Conservation (phyloP, 768 basidiomycete genomes). For the Porpolomopsis calyptriformis region DNA sequence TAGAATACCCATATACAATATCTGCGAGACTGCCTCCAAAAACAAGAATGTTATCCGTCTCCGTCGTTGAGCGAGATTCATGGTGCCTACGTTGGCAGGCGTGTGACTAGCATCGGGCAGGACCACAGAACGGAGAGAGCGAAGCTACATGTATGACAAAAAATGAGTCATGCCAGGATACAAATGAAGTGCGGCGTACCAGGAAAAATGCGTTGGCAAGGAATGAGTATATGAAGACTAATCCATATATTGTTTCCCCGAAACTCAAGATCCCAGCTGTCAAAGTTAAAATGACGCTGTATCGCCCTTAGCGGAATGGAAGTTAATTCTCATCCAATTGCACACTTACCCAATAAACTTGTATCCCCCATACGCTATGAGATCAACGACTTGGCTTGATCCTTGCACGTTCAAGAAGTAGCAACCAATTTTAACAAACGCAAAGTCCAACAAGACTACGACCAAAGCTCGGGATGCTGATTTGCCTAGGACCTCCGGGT, state of each 20-base stretch:
- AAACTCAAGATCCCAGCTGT: constrained; percentile 56
- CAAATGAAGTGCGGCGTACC: constrained; percentile 35
- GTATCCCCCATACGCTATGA: constrained; percentile 91
- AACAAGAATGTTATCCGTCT: constrained; percentile 84
- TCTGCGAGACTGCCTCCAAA: constrained; percentile 70
- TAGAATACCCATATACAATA: constrained; percentile 78
- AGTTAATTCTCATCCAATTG: neutral
- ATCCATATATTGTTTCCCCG: constrained; percentile 50
- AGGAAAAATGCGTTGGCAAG: constrained; percentile 90
- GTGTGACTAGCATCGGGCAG: constrained; percentile 59
- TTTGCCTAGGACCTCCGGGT: constrained; percentile 81
- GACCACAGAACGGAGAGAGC: constrained; percentile 85
- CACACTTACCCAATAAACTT: constrained; percentile 85
- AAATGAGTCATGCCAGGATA: neutral
- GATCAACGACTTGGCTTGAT: constrained; percentile 58
- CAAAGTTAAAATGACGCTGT: constrained; percentile 80
- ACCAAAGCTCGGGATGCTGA: constrained; percentile 75
- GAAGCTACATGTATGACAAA: constrained; percentile 46
- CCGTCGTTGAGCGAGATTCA: constrained; percentile 72
- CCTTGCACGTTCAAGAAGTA: constrained; percentile 86
- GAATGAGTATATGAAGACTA: constrained; percentile 78
- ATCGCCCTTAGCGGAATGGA: neutral
- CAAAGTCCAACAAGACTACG: constrained; percentile 81
- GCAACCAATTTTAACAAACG: constrained; percentile 82
- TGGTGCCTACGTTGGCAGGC: constrained; percentile 42